Conservation (phyloP, 2,329 filamentous ascomycete genomes). For the Ampelomyces quisqualis region DNA sequence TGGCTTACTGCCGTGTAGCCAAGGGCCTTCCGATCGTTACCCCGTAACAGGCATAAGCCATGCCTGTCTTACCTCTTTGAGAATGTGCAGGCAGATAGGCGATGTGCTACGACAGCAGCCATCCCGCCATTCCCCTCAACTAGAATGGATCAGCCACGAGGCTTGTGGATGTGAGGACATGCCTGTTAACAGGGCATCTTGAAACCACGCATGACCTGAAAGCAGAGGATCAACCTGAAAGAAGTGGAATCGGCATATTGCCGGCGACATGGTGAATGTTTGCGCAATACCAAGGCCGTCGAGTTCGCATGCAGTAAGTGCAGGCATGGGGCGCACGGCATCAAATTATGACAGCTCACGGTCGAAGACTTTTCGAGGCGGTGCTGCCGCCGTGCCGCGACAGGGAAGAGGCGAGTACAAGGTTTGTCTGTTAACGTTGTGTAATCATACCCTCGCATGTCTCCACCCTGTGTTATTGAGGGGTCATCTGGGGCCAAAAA, state of each 20-base stretch:
- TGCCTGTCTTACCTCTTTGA: conserved; percentile 34
- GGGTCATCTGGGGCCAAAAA: neutral
- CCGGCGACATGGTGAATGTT: too few relatives aligned
- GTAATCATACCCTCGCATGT: too few relatives aligned
- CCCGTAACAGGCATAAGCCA: conserved; percentile 20
- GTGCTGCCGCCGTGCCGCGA: conserved; percentile 4
- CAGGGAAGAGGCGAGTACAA: conserved; percentile 2
- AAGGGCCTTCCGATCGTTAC: conserved; percentile 19
- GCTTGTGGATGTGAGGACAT: too few relatives aligned
- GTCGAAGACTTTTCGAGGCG: conserved; percentile 5
- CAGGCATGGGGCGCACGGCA: neutral
- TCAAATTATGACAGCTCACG: neutral
- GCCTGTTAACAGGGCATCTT: too few relatives aligned
- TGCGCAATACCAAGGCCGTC: too few relatives aligned
- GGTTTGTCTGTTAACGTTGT: too few relatives aligned
- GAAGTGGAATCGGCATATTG: too few relatives aligned
- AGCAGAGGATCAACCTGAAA: too few relatives aligned
- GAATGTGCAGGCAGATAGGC: conserved; percentile 32
- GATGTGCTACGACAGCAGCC: conserved; percentile 22
- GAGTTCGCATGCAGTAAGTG: neutral
- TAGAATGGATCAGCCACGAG: conserved; percentile 6
- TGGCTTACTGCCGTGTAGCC: conserved; percentile 1
- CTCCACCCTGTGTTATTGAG: neutral
- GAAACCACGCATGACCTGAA: neutral
- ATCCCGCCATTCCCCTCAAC: conserved; percentile 7